These are phyloP conservation scores for Hyphodiscus sp. DNA, from an alignment of 2,329 filamentous ascomycete species.

Conservation along the genomic window DNA sequence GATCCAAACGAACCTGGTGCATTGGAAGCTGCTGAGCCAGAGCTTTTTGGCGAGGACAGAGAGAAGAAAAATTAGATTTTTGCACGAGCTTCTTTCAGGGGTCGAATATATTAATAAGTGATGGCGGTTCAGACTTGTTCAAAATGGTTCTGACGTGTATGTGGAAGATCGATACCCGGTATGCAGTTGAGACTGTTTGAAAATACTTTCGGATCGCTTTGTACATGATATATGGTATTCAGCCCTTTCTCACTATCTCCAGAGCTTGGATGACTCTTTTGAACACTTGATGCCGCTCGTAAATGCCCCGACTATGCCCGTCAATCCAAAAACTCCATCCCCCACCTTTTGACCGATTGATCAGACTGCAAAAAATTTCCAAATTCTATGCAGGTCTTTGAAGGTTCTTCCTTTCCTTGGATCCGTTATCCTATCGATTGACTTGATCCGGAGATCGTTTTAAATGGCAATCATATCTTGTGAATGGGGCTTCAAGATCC, in stretches of 20 bases:
- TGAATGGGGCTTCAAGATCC: slow-evolving; percentile 9
- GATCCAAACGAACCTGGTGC: slow-evolving; percentile 32
- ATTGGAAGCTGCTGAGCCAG: slow-evolving; percentile 19
- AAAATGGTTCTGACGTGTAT: background rate
- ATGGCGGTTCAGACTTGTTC: background rate
- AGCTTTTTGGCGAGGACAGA: background rate
- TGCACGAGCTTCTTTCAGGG: background rate
- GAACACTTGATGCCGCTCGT: background rate
- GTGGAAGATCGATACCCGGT: background rate
- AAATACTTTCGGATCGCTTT: background rate
- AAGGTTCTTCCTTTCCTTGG: background rate
- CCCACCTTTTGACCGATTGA: background rate
- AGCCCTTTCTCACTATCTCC: background rate
- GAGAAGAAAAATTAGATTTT: slow-evolving; percentile 5
- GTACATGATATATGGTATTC: background rate
- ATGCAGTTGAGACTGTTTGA: background rate
- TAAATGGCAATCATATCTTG: background rate
- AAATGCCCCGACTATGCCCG: background rate
- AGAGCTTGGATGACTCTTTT: background rate
- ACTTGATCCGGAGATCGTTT: background rate
- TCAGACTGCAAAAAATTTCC: background rate
- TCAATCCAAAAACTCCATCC: background rate
- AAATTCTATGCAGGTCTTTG: too few species aligned
- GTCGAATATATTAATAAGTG: background rate
- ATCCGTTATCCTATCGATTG: background rate